Evolutionary conservation across 2,329 filamentous ascomycete species (phyloP), one percentile per base, ranked within the genome.

Genomic region (Septoria linicola): DNA sequence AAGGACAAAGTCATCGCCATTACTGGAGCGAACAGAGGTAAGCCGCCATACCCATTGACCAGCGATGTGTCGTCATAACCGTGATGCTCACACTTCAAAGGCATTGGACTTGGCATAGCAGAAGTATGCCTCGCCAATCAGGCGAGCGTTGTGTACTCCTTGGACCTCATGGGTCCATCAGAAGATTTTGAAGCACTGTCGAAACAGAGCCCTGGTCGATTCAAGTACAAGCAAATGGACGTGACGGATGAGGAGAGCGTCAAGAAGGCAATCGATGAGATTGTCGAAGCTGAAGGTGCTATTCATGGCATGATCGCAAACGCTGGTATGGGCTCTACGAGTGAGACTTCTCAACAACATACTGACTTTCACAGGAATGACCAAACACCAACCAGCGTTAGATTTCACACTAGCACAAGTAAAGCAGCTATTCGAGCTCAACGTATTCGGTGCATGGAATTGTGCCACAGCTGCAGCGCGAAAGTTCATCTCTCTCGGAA

Each of bases 391-490:
- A 47, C 63, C 64, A 3, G 64, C 64, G 2, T 54, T 66, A 8
- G 62, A 66, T 52, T 66, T 66, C 58, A 54, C 58, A 6, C 54
- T 64, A 13, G 59, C 59, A 11, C 61, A 66, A 49, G 62, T 65
- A 4, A 57, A 61, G 41, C 59, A 66, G 48, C 55, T 66, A 1
- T 66, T 64, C 57, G 53, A 60, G 17, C 49, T 66, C 32, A 76
- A 77, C 23, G 59, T 77, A 8, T 75, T 74, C 53, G 73, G 73
- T 1, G 67, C 73, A 0, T 78, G 75, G 58, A 75, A 72, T 58
- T 70, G 68, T 7, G 73, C 73, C 0, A 63, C 69, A 3, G 69
- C 67, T 1, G 73, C 73, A 1, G 73, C 74, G 3, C 58, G 72
- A 4, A 70, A 72, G 0, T 76, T 76, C 57, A 75, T 76, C 44